These are phyloP conservation scores for Heteromeles arbutifolia DNA, from an alignment of 306 rosid genomes.

Conservation along the genomic window DNA sequence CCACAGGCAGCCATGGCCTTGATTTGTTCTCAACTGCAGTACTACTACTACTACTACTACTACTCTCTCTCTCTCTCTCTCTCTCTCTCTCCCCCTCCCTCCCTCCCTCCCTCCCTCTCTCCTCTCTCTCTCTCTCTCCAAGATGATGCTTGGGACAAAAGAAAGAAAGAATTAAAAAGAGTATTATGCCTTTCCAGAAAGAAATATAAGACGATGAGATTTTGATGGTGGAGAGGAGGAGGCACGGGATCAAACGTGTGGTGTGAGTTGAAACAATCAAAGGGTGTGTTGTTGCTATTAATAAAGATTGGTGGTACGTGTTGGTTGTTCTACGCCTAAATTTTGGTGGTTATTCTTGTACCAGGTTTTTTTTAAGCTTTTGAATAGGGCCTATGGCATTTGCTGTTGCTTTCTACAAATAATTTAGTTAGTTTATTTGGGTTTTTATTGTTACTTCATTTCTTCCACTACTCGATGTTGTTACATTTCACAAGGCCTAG, in stretches of 20 bases:
- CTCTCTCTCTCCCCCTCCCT: no score
- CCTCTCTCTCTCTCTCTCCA: not conserved
- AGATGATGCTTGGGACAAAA: not conserved
- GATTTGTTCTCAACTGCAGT: not conserved
- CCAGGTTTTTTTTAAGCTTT: no score
- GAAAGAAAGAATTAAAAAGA: not conserved
- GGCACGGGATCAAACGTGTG: constrained; percentile 44
- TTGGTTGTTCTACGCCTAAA: constrained; percentile 11
- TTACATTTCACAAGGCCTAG: not conserved
- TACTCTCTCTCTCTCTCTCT: not conserved
- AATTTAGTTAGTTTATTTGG: not conserved
- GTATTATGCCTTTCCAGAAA: not conserved
- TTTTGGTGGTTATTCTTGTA: constrained; percentile 40
- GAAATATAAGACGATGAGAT: not conserved
- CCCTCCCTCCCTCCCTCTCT: not conserved
- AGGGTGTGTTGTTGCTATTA: constrained; percentile 18
- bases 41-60: not conserved
- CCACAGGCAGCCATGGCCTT: constrained; percentile 63
- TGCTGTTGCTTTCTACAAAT: no score
- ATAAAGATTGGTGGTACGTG: constrained; percentile 19
- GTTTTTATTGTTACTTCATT: not conserved
- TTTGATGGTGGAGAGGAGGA: constrained; percentile 24
- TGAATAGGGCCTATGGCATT: no score
- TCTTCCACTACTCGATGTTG: not conserved
- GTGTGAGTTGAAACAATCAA: constrained; percentile 25